Evolutionary conservation across 306 rosid genomes (phyloP).

Genomic region (Boehmeria nivea): DNA sequence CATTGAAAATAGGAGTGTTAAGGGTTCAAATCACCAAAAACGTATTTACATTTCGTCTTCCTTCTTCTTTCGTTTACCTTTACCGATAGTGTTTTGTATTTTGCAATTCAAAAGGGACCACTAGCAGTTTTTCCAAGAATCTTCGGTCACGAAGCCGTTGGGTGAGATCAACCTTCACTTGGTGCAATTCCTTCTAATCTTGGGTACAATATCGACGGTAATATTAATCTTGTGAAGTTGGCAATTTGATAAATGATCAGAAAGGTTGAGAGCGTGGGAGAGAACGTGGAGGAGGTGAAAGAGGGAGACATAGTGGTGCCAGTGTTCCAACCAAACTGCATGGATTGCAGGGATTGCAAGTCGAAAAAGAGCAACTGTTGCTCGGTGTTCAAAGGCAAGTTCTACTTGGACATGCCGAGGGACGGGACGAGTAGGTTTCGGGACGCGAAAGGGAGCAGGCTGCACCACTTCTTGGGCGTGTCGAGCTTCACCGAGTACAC

Average conservation of each 20-base stretch:
- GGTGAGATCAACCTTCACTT: constrained; percentile 27
- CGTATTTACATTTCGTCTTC: too few relatives aligned
- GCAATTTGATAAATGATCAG: constrained; percentile 13
- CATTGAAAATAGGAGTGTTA: too few relatives aligned
- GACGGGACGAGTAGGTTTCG: constrained; percentile 55
- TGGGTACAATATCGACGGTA: too few relatives aligned
- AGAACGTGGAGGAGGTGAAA: constrained; percentile 47
- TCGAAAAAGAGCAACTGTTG: constrained; percentile 47
- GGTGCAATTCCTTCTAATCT: too few relatives aligned
- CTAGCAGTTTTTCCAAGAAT: constrained; percentile 13
- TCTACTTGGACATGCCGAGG: constrained; percentile 29
- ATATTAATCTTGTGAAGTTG: background rate
- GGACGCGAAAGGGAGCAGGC: constrained; percentile 38
- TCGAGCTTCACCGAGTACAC: constrained; percentile 68
- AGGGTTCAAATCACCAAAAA: too few relatives aligned
- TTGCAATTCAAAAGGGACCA: constrained; percentile 28
- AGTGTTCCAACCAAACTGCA: constrained; percentile 44
- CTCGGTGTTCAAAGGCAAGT: background rate
- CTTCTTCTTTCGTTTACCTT: too few relatives aligned
- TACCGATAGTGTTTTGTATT: too few relatives aligned
- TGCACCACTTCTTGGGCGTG: constrained; percentile 41
- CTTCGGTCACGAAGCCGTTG: constrained; percentile 65
- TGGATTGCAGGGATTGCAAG: constrained; percentile 53
- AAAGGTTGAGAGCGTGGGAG: constrained; percentile 59
- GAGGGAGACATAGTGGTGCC: constrained; percentile 56